A percentile compares a stretch with the other conserved stretches of the same genome.
Conservation (phyloP, 306 rosid genomes). For the Sesbania bispinosa region DNA sequence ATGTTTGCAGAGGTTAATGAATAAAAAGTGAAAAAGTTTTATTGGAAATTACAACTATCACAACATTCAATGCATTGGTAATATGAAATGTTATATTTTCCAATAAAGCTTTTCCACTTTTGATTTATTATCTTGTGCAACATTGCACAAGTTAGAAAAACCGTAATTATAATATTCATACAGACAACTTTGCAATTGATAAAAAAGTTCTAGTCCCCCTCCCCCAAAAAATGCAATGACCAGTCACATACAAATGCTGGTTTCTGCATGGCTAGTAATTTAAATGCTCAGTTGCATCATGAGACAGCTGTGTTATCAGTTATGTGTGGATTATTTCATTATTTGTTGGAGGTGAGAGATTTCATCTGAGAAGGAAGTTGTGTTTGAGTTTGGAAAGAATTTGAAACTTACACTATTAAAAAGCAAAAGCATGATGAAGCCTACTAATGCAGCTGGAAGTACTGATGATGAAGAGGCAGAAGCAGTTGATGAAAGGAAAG, state of each 20-base stretch:
- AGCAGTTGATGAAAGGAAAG: conserved; percentile 37
- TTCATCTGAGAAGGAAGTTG: not conserved
- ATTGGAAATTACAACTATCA: too few species aligned
- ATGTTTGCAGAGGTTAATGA: too few species aligned
- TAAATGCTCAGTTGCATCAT: not conserved
- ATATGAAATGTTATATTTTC: too few species aligned
- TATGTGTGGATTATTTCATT: not conserved
- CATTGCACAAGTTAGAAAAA: too few species aligned
- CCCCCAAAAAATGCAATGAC: not conserved
- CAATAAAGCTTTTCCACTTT: too few species aligned
- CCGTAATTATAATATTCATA: too few species aligned
- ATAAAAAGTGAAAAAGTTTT: too few species aligned
- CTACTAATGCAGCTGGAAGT: conserved; percentile 49
- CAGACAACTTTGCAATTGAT: not conserved
- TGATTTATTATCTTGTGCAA: too few species aligned
- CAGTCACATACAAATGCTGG: not conserved
- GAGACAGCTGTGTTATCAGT: not conserved
- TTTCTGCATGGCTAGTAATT: not conserved
- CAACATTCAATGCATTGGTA: too few species aligned
- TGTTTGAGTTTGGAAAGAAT: not conserved
- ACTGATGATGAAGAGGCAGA: conserved; percentile 61
- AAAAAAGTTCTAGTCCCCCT: not conserved
- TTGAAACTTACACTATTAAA: not conserved
- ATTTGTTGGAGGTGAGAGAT: not conserved
- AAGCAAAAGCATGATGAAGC: conserved; percentile 7